These are phyloP conservation scores for Tetragonia tetragonoides DNA, from an alignment of 148 eudicot genomes.

Conservation along the genomic window DNA sequence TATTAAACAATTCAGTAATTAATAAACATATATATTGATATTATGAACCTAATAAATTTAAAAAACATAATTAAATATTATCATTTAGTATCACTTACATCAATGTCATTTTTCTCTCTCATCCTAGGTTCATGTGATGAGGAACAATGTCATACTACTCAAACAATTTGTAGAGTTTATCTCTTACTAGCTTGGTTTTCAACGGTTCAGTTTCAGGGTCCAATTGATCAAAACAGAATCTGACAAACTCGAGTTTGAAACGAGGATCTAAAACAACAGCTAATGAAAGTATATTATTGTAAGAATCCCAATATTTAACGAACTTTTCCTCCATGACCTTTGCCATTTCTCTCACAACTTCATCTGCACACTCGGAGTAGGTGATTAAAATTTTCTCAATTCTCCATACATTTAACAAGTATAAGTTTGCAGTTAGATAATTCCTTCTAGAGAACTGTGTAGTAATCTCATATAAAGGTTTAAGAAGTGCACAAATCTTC, in stretches of 20 bases:
- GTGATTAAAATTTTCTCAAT: background rate
- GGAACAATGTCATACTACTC: too few relatives aligned
- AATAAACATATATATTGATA: too few relatives aligned
- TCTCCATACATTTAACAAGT: slow-evolving; percentile 3
- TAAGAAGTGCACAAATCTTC: background rate
- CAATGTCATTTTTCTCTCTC: too few relatives aligned
- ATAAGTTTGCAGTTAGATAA: background rate
- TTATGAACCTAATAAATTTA: too few relatives aligned
- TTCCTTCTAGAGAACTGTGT: background rate
- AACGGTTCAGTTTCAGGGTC: too few relatives aligned
- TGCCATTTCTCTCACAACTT: background rate
- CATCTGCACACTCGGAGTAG: background rate
- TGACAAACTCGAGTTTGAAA: background rate
- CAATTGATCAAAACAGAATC: too few relatives aligned
- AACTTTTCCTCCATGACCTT: background rate
- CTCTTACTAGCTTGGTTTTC: too few relatives aligned
- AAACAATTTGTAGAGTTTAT: too few relatives aligned
- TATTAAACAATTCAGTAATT: too few relatives aligned
- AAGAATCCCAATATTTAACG: background rate
- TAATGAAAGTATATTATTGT: background rate
- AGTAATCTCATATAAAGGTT: background rate
- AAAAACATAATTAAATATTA: too few relatives aligned
- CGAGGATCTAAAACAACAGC: slow-evolving; percentile 2
- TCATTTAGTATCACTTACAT: too few relatives aligned
- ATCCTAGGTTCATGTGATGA: too few relatives aligned